A percentile compares a stretch with the other conserved stretches of the same genome.
Conservation (phyloP, 495 filamentous ascomycete genomes). For the Xylaria curta region DNA sequence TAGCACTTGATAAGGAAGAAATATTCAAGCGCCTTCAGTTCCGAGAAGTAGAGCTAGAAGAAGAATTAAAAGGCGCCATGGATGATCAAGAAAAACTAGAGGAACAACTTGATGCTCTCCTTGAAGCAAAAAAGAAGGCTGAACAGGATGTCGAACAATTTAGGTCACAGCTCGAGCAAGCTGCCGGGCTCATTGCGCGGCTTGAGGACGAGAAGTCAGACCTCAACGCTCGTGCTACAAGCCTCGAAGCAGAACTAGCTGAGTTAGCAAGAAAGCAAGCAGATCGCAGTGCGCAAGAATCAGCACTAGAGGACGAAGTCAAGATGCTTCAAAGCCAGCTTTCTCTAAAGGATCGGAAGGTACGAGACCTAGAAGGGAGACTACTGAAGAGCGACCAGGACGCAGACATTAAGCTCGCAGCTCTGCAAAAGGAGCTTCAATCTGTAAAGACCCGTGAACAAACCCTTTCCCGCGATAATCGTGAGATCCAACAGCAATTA, state of each 20-base stretch:
- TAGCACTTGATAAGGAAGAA: constrained; percentile 97
- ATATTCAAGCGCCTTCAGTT: constrained; percentile 95
- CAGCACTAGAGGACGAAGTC: constrained; percentile 77
- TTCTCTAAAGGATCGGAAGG: constrained; percentile 85
- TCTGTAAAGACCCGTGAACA: constrained; percentile 71
- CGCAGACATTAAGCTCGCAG: constrained; percentile 82
- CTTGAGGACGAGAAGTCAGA: constrained; percentile 85
- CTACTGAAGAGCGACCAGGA: constrained; percentile 87
- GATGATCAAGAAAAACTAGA: constrained; percentile 95
- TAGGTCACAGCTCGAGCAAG: constrained; percentile 86
- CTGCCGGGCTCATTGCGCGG: constrained; percentile 80
- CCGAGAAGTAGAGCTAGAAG: constrained; percentile 84
- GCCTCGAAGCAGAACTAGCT: constrained; percentile 70
- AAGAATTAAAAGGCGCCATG: constrained; percentile 91
- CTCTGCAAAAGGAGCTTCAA: constrained; percentile 82
- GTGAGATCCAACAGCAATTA: constrained; percentile 83
- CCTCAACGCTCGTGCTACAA: constrained; percentile 67
- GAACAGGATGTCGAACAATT: constrained; percentile 84
- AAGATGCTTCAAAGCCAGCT: constrained; percentile 93
- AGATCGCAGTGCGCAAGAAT: constrained; percentile 73
- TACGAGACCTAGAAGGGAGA: constrained; percentile 85
- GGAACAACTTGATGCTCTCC: constrained; percentile 87
- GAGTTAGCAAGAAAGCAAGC: constrained; percentile 70
- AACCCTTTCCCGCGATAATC: constrained; percentile 81
- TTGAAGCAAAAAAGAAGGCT: constrained; percentile 86